phyloP scores from a whole-genome alignment of 768 basidiomycete genomes.

The Calvatia gigantea region DNA sequence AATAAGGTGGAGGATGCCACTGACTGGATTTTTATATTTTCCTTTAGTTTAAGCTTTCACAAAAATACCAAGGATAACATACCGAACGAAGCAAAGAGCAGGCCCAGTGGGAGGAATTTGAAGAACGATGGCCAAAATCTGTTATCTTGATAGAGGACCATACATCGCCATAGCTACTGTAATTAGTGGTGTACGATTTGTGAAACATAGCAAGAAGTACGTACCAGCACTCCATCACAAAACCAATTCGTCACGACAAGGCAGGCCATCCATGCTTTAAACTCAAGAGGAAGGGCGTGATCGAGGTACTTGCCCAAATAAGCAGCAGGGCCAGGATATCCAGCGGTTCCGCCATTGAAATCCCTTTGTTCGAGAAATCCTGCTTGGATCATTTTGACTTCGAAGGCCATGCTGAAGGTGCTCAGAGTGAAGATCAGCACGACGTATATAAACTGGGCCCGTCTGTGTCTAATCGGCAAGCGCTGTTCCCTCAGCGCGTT shows the following conservation, averaged over 20 bases:
- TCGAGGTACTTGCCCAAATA: constrained; percentile 4
- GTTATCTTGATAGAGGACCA: constrained; percentile 7
- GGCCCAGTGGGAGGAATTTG: not conserved
- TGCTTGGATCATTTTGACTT: constrained; percentile 6
- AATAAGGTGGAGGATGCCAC: constrained; percentile 5
- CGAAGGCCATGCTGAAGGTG: constrained; percentile 4
- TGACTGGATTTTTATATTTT: not conserved
- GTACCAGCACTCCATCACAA: constrained; percentile 2
- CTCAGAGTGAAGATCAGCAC: not conserved
- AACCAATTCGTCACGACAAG: constrained; percentile 9
- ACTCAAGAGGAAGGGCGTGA: not conserved
- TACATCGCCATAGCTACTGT: constrained; percentile 5
- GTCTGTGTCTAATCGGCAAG: not conserved
- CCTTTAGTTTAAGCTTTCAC: not conserved
- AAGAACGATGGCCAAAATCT: constrained; percentile 6
- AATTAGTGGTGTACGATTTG: not conserved
- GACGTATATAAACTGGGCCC: not conserved
- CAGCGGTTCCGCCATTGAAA: constrained; percentile 6
- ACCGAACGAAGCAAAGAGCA: not conserved
- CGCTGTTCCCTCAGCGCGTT: not conserved
- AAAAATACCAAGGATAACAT: not conserved
- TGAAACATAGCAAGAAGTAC: not conserved
- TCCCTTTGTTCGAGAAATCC: constrained; percentile 7
- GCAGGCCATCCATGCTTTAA: constrained; percentile 8
- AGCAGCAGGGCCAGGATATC: constrained; percentile 5